Conservation (phyloP, 257 asterid genomes). For the Solanum chaucha region DNA sequence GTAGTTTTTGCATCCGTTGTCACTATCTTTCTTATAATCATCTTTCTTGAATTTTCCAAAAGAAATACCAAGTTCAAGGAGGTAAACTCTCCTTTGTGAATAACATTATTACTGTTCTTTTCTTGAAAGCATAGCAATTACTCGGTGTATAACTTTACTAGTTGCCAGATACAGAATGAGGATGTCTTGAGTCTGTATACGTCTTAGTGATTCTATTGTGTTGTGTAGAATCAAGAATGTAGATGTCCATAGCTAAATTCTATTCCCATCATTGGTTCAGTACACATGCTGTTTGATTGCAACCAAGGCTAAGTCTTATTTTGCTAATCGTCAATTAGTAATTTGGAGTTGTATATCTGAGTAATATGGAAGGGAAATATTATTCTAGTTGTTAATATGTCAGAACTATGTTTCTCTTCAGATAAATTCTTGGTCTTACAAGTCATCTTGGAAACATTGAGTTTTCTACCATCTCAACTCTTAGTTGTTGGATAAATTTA, state of each 20-base stretch:
- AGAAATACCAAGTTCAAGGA: constrained; percentile 17
- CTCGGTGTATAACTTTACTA: not conserved
- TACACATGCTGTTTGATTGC: not conserved
- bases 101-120: not conserved
- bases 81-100: constrained; percentile 13
- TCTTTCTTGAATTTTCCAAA: constrained; percentile 22
- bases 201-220: not conserved
- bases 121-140: not conserved
- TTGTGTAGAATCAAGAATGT: not conserved
- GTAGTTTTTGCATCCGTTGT: constrained; percentile 39
- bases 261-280: not conserved
- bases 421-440: not conserved
- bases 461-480: not conserved
- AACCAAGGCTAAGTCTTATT: not conserved
- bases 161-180: no score
- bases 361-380: not conserved
- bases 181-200: no score
- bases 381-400: not conserved
- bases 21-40: constrained; percentile 28
- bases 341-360: not conserved
- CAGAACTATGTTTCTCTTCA: not conserved
- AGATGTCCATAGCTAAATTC: not conserved
- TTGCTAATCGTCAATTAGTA: not conserved
- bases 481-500: not conserved
- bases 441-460: not conserved